Conservation (phyloP, 2,329 filamentous ascomycete genomes). For the Cladobotryum protrusum region DNA sequence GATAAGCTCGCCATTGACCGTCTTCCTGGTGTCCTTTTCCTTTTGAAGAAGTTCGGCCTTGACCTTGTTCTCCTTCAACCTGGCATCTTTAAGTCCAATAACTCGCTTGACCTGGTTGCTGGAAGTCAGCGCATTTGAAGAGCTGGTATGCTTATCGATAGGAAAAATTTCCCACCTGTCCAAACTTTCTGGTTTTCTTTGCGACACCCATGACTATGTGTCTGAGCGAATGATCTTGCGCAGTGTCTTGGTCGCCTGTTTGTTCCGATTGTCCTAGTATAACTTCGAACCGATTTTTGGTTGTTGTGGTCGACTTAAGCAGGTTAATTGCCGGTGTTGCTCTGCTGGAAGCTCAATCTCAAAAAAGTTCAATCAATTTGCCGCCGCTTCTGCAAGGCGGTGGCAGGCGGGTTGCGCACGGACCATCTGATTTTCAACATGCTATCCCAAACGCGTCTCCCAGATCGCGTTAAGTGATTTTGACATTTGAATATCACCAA, state of each 20-base stretch:
- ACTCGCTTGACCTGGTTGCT: constrained; percentile 64
- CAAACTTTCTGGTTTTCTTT: constrained; percentile 92
- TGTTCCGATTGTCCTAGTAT: too few species aligned
- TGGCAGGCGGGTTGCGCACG: constrained; percentile 22
- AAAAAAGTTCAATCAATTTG: constrained; percentile 14
- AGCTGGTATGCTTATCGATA: constrained; percentile 24
- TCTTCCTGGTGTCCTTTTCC: constrained; percentile 53
- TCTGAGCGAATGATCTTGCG: background rate
- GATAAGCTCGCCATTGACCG: constrained; percentile 54
- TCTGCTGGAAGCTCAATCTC: constrained; percentile 1
- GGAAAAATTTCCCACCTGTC: constrained; percentile 40
- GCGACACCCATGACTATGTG: constrained; percentile 65
- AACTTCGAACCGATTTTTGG: background rate
- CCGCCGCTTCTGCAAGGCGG: constrained; percentile 18
- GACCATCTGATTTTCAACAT: constrained; percentile 14
- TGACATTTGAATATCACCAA: constrained; percentile 10
- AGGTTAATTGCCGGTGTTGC: constrained; percentile 1
- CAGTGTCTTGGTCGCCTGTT: constrained; percentile 1
- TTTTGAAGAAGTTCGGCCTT: constrained; percentile 55
- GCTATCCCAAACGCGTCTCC: constrained; percentile 27
- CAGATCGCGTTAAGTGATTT: constrained; percentile 33
- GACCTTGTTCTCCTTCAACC: constrained; percentile 73
- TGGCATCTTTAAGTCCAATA: constrained; percentile 72
- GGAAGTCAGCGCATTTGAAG: constrained; percentile 8
- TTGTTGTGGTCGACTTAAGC: background rate